These are phyloP conservation scores for Auricularia sp. DNA, from an alignment of 768 basidiomycete genomes.

Conservation along the genomic window DNA sequence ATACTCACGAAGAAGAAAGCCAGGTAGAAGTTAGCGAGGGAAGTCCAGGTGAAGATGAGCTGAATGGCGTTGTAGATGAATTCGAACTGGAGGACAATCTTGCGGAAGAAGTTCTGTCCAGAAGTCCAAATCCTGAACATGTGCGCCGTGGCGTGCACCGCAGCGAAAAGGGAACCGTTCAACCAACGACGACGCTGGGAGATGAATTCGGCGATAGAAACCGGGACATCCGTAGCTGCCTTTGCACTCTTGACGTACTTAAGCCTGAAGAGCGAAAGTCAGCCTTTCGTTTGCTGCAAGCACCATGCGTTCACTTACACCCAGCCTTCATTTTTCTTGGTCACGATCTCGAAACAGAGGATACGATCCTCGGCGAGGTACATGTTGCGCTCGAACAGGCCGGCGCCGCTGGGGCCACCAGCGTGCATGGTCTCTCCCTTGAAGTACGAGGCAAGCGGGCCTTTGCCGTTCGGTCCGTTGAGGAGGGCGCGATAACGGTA, in stretches of 20 bases:
- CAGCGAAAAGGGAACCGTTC: conserved; percentile 87
- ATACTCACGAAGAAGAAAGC: conserved; percentile 84
- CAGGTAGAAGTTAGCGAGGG: conserved; percentile 86
- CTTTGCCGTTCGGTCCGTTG: conserved; percentile 81
- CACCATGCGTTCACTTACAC: conserved; percentile 37
- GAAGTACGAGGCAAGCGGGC: conserved; percentile 88
- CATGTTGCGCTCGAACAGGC: conserved; percentile 82
- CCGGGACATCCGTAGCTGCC: conserved; percentile 93
- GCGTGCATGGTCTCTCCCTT: conserved; percentile 85
- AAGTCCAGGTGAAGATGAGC: conserved; percentile 90
- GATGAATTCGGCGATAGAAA: conserved; percentile 85
- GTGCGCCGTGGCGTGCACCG: conserved; percentile 85
- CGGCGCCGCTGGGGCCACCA: conserved; percentile 45
- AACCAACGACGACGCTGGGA: conserved; percentile 86
- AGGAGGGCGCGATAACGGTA: conserved; percentile 81
- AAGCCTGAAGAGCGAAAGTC: conserved; percentile 33
- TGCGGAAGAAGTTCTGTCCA: conserved; percentile 82
- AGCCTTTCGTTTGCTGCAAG: not conserved
- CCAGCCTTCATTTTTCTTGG: conserved; percentile 79
- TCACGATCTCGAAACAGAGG: conserved; percentile 87
- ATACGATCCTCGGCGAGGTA: conserved; percentile 88
- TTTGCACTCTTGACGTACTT: conserved; percentile 92
- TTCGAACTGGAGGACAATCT: conserved; percentile 69
- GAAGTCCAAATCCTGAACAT: conserved; percentile 84
- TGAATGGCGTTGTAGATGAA: conserved; percentile 88